phyloP scores from a whole-genome alignment of 345 rosid species.

The Capsella bursapastoris region DNA sequence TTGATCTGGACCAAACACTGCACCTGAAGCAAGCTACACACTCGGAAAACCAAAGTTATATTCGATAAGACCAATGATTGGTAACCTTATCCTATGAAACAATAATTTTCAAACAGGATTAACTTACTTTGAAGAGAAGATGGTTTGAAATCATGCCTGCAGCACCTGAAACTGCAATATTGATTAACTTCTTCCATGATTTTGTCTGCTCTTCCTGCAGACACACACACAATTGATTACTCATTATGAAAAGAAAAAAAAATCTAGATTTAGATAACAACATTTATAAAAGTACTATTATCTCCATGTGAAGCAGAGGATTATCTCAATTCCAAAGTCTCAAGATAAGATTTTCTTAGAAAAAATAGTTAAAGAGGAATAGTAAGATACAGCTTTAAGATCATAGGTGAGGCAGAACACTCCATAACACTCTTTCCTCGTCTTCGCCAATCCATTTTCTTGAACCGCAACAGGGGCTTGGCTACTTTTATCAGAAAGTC shows the following conservation, averaged over 20 bases:
- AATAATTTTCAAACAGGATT: neutral
- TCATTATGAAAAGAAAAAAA: neutral
- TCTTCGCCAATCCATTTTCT: slow-evolving; percentile 47
- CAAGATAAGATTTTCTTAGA: neutral
- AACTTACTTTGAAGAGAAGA: slow-evolving; percentile 90
- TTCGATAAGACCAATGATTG: slow-evolving; percentile 18
- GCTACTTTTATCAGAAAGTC: slow-evolving; percentile 11
- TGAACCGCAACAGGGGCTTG: slow-evolving; percentile 62
- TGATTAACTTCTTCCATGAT: slow-evolving; percentile 86
- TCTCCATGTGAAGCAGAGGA: slow-evolving; percentile 20
- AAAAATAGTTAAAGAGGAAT: neutral
- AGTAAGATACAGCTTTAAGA: slow-evolving; percentile 74
- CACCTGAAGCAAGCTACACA: slow-evolving; percentile 89
- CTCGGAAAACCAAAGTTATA: slow-evolving; percentile 14
- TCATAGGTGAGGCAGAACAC: slow-evolving; percentile 97
- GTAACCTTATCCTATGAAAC: slow-evolving; percentile 14
- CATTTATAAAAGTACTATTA: neutral
- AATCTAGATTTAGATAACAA: neutral
- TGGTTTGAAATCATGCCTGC: slow-evolving; percentile 98
- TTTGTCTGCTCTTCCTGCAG: slow-evolving; percentile 87
- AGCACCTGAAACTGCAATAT: slow-evolving; percentile 88
- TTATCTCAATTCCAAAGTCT: neutral
- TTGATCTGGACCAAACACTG: slow-evolving; percentile 89
- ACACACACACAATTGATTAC: neutral
- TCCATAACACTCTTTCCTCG: slow-evolving; percentile 76